Conservation (phyloP, 805 yeast species). For the Lipomyces orientalis region DNA sequence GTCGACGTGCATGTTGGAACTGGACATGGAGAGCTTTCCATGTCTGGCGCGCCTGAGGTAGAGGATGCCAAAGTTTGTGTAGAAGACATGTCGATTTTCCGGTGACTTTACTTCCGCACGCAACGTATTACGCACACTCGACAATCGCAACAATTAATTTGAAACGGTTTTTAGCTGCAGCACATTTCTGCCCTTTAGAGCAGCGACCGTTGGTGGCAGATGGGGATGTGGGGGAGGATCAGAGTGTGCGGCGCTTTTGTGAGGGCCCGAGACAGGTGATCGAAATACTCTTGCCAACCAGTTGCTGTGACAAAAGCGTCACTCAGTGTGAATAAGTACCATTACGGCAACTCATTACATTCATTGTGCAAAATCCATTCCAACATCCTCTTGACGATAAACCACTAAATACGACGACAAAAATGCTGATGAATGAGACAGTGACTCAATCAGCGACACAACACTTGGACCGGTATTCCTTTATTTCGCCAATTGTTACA, state of each 20-base stretch:
- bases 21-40: not conserved
- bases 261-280: not conserved
- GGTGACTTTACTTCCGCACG: not conserved
- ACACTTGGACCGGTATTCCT: not conserved
- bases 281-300: not conserved
- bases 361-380: too few species aligned
- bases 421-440: too few species aligned
- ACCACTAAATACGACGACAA: too few species aligned
- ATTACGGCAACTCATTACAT: too few species aligned
- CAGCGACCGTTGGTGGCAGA: not conserved
- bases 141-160: not conserved
- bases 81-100: not conserved
- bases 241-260: slow-evolving; percentile 5
- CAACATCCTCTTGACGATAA: too few species aligned
- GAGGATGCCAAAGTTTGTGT: not conserved
- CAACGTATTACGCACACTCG: not conserved
- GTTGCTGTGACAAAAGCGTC: not conserved
- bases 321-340: too few species aligned
- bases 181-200: not conserved
- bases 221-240: not conserved
- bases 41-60: not conserved
- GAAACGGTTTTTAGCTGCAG: not conserved
- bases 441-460: too few species aligned
- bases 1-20: slow-evolving; percentile 6
- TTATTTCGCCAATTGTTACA: not conserved